These are phyloP conservation scores for Gracilaria gracilis DNA, from an alignment of 23 red algal species.

Conservation along the genomic window DNA sequence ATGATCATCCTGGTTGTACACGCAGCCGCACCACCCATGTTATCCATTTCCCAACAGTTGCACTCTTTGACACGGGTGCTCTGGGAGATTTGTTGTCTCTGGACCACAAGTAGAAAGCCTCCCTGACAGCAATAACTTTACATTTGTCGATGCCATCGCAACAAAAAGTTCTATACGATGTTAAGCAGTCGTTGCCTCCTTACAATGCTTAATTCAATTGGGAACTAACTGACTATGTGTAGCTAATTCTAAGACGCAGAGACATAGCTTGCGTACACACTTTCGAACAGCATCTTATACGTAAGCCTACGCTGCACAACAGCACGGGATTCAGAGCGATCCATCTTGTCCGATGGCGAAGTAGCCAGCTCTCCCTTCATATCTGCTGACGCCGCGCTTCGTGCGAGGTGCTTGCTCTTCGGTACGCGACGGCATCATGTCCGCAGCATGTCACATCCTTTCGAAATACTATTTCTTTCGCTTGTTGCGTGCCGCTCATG, in stretches of 20 bases:
- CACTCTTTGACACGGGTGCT: too few relatives aligned
- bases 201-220: too few relatives aligned
- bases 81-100: too few relatives aligned
- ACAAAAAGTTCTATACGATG: background rate
- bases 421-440: too few relatives aligned
- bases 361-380: constrained; percentile 6
- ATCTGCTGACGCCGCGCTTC: background rate
- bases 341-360: constrained; percentile 3
- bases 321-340: constrained; percentile 45
- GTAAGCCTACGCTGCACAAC: constrained; percentile 58
- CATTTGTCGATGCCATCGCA: background rate
- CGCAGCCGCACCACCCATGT: too few relatives aligned
- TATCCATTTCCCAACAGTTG: too few relatives aligned
- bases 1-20: too few relatives aligned
- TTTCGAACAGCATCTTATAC: constrained; percentile 42
- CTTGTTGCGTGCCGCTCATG: too few relatives aligned
- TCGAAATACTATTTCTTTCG: too few relatives aligned
- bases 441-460: too few relatives aligned
- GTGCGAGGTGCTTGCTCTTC: constrained; percentile 5
- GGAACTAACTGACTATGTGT: background rate
- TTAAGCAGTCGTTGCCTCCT: too few relatives aligned
- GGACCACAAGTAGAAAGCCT: background rate
- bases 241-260: background rate
- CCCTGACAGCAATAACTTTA: constrained; percentile 10
- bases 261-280: constrained; percentile 44